These are phyloP conservation scores for Penicillium manginii DNA, from an alignment of 495 filamentous ascomycete genomes.

Conservation along the genomic window DNA sequence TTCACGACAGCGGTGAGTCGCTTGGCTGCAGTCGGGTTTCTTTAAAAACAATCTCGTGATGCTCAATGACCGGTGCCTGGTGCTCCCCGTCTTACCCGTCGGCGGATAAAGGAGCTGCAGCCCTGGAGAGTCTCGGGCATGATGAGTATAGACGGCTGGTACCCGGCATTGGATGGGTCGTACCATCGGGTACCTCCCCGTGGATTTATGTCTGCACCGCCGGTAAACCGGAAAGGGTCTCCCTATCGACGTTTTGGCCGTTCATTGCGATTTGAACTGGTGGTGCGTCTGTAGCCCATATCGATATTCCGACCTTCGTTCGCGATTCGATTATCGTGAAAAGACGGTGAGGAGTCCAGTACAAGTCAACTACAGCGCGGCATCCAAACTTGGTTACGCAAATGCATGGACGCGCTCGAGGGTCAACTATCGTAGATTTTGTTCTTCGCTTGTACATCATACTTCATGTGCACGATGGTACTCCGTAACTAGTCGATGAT, in stretches of 20 bases:
- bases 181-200: slow-evolving; percentile 3
- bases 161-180: background rate
- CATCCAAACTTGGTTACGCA: slow-evolving; percentile 10
- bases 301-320: slow-evolving; percentile 30
- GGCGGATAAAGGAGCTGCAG: background rate
- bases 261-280: slow-evolving; percentile 25
- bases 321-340: slow-evolving; percentile 19
- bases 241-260: slow-evolving; percentile 15
- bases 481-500: background rate
- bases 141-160: slow-evolving; percentile 5
- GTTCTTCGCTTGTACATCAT: background rate
- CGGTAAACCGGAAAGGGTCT: slow-evolving; percentile 22
- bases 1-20: slow-evolving; percentile 30
- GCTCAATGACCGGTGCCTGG: background rate
- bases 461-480: background rate
- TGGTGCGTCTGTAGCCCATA: slow-evolving; percentile 30
- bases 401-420: slow-evolving; percentile 8
- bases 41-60: slow-evolving; percentile 2
- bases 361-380: slow-evolving; percentile 17
- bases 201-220: slow-evolving; percentile 31
- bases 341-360: slow-evolving; percentile 31
- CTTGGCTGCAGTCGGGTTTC: slow-evolving; percentile 28
- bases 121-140: slow-evolving; percentile 12
- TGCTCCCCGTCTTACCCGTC: slow-evolving; percentile 1
- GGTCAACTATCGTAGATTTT: background rate